These are phyloP conservation scores for Colletotrichum neosansevieriae DNA, from an alignment of 2,329 filamentous ascomycete species.

Conservation along the genomic window DNA sequence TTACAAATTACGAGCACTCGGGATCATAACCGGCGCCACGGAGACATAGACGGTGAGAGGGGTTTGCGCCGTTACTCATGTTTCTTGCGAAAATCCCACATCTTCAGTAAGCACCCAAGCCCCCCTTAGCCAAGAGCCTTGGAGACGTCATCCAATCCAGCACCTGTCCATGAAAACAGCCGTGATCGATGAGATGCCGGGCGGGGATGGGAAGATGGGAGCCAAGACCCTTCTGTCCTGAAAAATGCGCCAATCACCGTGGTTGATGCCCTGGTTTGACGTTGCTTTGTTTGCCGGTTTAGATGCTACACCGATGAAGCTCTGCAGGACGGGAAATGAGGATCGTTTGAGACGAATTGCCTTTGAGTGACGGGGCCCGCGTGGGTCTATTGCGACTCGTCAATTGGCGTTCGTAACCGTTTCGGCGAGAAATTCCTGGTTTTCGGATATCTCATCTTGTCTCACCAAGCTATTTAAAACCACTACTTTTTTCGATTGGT, in stretches of 20 bases:
- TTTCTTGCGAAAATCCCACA: too few relatives aligned
- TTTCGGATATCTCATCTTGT: too few relatives aligned
- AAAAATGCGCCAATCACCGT: slow-evolving; percentile 19
- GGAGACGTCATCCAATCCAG: slow-evolving; percentile 34
- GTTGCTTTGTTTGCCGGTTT: slow-evolving; percentile 10
- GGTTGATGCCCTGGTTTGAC: slow-evolving; percentile 5
- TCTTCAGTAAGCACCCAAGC: background rate
- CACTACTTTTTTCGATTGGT: background rate
- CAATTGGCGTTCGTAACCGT: slow-evolving; percentile 14
- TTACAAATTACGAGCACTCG: slow-evolving; percentile 28
- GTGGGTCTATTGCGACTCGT: slow-evolving; percentile 27
- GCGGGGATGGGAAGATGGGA: slow-evolving; percentile 8
- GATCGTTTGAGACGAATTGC: slow-evolving; percentile 19
- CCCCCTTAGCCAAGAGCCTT: background rate
- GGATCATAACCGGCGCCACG: background rate
- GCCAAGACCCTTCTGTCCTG: slow-evolving; percentile 2
- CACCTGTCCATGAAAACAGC: slow-evolving; percentile 3
- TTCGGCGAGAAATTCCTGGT: background rate
- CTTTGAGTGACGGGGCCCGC: background rate
- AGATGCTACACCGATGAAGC: slow-evolving; percentile 7
- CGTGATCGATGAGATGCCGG: slow-evolving; percentile 14
- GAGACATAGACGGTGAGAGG: slow-evolving; percentile 4
- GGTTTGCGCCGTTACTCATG: slow-evolving; percentile 6
- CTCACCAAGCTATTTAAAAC: too few relatives aligned
- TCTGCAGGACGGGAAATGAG: slow-evolving; percentile 21